Evolutionary conservation across 2,329 filamentous ascomycete species (phyloP).

Genomic region (Pseudogymnoascus sp.): DNA sequence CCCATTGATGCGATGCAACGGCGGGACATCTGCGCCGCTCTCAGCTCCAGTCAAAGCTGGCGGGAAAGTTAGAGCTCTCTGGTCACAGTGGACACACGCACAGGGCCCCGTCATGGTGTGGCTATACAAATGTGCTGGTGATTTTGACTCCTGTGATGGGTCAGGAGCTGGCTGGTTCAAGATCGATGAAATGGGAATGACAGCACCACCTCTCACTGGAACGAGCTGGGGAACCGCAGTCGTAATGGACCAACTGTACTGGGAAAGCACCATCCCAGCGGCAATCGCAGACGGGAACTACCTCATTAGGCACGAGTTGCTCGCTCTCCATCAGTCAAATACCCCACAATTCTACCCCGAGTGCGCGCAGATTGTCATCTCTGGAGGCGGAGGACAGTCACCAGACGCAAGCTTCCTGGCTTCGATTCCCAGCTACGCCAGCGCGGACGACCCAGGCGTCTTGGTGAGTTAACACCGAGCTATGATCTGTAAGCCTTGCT

Average conservation of each 20-base stretch:
- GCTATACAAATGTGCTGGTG: conserved; percentile 45
- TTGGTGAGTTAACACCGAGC: conserved; percentile 27
- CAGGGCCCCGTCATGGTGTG: conserved; percentile 54
- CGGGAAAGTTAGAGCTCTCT: conserved; percentile 41
- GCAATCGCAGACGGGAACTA: conserved; percentile 46
- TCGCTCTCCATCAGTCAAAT: conserved; percentile 48
- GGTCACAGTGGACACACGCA: conserved; percentile 51
- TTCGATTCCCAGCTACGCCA: conserved; percentile 21
- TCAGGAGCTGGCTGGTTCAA: conserved; percentile 51
- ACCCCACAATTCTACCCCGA: conserved; percentile 48
- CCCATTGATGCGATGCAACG: conserved; percentile 48
- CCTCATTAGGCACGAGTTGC: conserved; percentile 49
- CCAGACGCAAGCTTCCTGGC: conserved; percentile 27
- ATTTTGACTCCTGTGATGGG: conserved; percentile 43
- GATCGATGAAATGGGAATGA: conserved; percentile 47
- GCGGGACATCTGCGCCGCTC: conserved; percentile 41
- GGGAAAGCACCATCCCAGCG: conserved; percentile 44
- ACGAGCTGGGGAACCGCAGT: conserved; percentile 42
- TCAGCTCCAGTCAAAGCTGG: conserved; percentile 42
- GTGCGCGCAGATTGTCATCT: conserved; percentile 47
- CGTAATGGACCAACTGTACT: conserved; percentile 39
- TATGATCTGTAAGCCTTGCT: neutral
- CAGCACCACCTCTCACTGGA: conserved; percentile 36
- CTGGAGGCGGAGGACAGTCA: conserved; percentile 39
- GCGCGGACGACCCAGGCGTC: conserved; percentile 19